phyloP scores from a whole-genome alignment of 1,284 basidiomycete genomes.

The Leccinum subatratum region DNA sequence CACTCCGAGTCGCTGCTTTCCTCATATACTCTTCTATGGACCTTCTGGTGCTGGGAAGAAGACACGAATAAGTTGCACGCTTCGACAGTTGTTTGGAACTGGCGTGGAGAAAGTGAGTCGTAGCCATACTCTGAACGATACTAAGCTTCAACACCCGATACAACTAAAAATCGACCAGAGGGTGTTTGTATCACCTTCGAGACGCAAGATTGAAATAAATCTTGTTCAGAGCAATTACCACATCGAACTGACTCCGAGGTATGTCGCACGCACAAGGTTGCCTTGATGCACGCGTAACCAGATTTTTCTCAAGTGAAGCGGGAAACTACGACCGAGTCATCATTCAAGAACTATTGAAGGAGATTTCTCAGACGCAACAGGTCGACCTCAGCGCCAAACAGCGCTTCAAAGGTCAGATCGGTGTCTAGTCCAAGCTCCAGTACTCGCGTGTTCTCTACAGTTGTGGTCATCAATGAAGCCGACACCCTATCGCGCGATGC shows the following conservation, averaged over 20 bases:
- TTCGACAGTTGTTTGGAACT: conserved; percentile 86
- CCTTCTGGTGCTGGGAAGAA: conserved; percentile 98
- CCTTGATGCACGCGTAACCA: conserved; percentile 2
- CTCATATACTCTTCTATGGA: conserved; percentile 97
- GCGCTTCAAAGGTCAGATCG: conserved; percentile 80
- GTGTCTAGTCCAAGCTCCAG: background rate
- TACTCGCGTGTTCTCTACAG: conserved; percentile 40
- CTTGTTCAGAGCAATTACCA: conserved; percentile 97
- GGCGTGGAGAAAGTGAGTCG: conserved; percentile 85
- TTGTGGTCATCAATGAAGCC: conserved; percentile 98
- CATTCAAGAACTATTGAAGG: conserved; percentile 95
- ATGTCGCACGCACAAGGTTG: conserved; percentile 18
- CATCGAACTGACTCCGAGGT: conserved; percentile 97
- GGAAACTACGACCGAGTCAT: conserved; percentile 95
- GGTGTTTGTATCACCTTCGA: conserved; percentile 91
- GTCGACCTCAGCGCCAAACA: conserved; percentile 95
- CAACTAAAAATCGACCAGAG: conserved; percentile 98
- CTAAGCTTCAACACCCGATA: conserved; percentile 9
- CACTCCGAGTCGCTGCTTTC: conserved; percentile 87
- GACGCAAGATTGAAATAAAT: conserved; percentile 94
- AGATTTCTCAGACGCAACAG: conserved; percentile 98
- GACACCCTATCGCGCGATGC: conserved; percentile 93
- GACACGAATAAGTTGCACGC: conserved; percentile 87
- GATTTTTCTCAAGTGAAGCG: conserved; percentile 66
- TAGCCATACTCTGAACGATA: background rate